Conservation (phyloP, 106 monocot genomes). For the Dioscorea dumetorum region DNA sequence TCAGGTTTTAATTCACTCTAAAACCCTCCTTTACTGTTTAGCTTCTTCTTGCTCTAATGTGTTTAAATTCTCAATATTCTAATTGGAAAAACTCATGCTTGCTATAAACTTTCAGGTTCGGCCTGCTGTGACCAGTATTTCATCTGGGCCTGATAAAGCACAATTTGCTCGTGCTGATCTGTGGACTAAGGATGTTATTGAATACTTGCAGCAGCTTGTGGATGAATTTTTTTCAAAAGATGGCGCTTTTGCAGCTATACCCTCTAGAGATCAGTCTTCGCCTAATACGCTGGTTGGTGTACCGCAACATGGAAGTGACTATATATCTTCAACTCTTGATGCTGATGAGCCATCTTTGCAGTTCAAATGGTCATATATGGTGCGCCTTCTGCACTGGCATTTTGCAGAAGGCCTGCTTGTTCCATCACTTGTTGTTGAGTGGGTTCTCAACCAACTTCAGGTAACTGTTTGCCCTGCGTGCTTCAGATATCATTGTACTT, state of each 20-base stretch:
- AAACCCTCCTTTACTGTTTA: no score
- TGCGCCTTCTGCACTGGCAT: constrained; percentile 77
- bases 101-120: constrained; percentile 34
- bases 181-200: constrained; percentile 90
- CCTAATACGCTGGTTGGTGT: constrained; percentile 19
- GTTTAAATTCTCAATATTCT: no score
- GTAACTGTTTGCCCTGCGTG: constrained; percentile 24
- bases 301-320: constrained; percentile 42
- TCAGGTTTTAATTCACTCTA: constrained; percentile 46
- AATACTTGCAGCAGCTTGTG: constrained; percentile 82
- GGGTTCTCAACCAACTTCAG: constrained; percentile 79
- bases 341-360: constrained; percentile 46
- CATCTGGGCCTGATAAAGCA: constrained; percentile 70
- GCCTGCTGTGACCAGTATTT: constrained; percentile 27
- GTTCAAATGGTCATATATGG: constrained; percentile 87
- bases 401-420: constrained; percentile 70
- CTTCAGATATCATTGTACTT: not conserved
- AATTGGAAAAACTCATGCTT: not conserved
- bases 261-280: constrained; percentile 41
- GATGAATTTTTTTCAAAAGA: constrained; percentile 78
- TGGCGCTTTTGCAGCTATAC: constrained; percentile 31
- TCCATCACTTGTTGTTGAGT: constrained; percentile 74
- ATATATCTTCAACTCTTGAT: constrained; percentile 24
- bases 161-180: constrained; percentile 63
- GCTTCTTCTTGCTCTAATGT: no score